Percentiles rank a stretch among this genome's conserved stretches.
phyloP scores from a whole-genome alignment of 345 rosid genomes.

The Euphorbia pulcherrima region DNA sequence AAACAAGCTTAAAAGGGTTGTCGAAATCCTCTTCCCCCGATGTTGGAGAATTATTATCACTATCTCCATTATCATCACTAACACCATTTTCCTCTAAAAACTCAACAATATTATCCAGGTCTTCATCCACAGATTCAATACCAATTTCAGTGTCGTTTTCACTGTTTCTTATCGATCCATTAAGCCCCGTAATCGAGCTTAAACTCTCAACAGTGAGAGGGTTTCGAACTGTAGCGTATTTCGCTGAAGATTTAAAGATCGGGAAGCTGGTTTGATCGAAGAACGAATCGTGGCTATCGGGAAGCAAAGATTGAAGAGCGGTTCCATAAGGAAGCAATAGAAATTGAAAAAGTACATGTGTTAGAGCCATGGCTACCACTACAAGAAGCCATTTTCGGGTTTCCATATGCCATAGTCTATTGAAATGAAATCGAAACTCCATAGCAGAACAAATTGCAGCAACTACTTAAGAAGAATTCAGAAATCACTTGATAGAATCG shows the following conservation, averaged over 20 bases:
- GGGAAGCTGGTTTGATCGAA: constrained; percentile 21
- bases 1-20: constrained; percentile 21
- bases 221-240: constrained; percentile 45
- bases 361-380: constrained; percentile 44
- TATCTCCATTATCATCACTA: constrained; percentile 3
- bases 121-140: constrained; percentile 23
- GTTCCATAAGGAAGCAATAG: constrained; percentile 61
- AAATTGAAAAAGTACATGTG: constrained; percentile 60
- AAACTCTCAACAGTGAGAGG: constrained; percentile 55
- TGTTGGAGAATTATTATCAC: constrained; percentile 12
- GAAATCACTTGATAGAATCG: constrained; percentile 13
- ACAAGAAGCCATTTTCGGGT: constrained; percentile 53
- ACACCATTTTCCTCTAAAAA: not conserved
- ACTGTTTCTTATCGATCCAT: not conserved
- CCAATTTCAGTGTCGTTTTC: constrained; percentile 19
- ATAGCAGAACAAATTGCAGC: constrained; percentile 26
- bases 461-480: constrained; percentile 10
- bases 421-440: constrained; percentile 38
- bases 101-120: constrained; percentile 17
- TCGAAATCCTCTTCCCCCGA: constrained; percentile 17
- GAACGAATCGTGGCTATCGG: constrained; percentile 17
- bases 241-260: constrained; percentile 30
- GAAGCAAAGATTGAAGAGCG: constrained; percentile 56
- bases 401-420: constrained; percentile 35
- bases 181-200: constrained; percentile 21